Conservation (phyloP, 108 stramenopile species). For the Poteriospumella lacustris region DNA sequence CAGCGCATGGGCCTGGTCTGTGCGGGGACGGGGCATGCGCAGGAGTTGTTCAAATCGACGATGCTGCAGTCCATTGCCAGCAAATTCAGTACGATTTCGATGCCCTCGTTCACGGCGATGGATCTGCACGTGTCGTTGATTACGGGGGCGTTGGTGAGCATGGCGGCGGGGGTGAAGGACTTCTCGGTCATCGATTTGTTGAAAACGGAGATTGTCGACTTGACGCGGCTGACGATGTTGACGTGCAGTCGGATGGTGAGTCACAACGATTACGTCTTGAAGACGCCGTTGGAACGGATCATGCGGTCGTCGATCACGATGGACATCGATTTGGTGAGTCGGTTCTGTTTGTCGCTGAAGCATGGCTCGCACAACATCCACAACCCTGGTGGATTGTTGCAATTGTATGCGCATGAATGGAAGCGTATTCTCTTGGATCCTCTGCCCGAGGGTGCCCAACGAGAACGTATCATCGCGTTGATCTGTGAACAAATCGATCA, state of each 20-base stretch:
- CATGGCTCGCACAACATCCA: background rate
- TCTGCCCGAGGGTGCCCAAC: background rate
- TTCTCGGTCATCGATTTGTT: background rate
- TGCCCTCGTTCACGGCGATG: background rate
- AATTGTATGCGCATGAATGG: conserved; percentile 25
- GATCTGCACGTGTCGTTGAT: background rate
- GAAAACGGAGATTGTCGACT: background rate
- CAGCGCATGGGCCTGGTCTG: background rate
- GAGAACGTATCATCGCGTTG: background rate
- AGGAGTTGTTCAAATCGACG: no score
- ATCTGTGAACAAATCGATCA: background rate
- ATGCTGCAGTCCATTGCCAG: background rate
- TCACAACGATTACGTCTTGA: background rate
- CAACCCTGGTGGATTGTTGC: conserved; percentile 20
- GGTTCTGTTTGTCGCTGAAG: conserved; percentile 3
- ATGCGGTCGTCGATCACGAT: background rate
- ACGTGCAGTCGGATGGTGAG: no score
- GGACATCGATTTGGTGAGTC: background rate
- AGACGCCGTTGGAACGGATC: background rate
- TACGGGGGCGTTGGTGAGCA: background rate
- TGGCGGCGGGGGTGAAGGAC: background rate
- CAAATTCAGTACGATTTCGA: background rate
- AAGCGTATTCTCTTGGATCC: conserved; percentile 21
- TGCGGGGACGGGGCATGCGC: no score
- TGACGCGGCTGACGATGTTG: background rate